These are phyloP conservation scores for Jamesozyma rosinii DNA, from an alignment of 805 yeast genomes.

Conservation along the genomic window DNA sequence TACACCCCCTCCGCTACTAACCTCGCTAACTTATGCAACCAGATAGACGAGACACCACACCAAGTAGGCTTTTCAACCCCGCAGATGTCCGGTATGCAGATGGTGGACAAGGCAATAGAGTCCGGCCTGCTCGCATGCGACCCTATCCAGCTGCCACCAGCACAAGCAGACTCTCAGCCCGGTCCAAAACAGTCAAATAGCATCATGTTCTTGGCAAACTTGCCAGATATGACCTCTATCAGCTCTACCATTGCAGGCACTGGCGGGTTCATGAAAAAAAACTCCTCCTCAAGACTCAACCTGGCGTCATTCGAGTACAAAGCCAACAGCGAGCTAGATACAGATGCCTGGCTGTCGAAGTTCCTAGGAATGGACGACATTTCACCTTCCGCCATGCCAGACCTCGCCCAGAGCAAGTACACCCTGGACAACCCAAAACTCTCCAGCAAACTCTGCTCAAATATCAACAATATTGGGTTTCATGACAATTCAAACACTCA, in stretches of 20 bases:
- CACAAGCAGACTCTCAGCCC: neutral
- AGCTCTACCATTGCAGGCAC: slow-evolving; percentile 35
- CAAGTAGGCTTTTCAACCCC: slow-evolving; percentile 79
- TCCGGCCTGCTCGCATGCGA: slow-evolving; percentile 21
- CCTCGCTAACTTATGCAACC: neutral
- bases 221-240: slow-evolving; percentile 34
- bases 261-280: slow-evolving; percentile 29
- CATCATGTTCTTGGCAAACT: slow-evolving; percentile 17
- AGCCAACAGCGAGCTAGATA: neutral
- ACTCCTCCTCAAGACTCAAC: slow-evolving; percentile 21
- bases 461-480: slow-evolving; percentile 52
- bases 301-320: slow-evolving; percentile 28
- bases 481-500: slow-evolving; percentile 1
- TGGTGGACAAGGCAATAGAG: slow-evolving; percentile 24
- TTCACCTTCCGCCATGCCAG: too few relatives aligned
- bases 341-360: slow-evolving; percentile 10
- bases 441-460: slow-evolving; percentile 27
- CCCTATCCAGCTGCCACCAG: slow-evolving; percentile 14
- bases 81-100: slow-evolving; percentile 46
- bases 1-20: slow-evolving; percentile 15
- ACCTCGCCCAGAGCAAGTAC: too few relatives aligned
- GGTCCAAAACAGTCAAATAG: slow-evolving; percentile 1
- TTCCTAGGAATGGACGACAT: slow-evolving; percentile 2
- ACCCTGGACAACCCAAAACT: too few relatives aligned
- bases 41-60: slow-evolving; percentile 34